These are phyloP conservation scores for Hippophae gyantsensis DNA, from an alignment of 306 rosid species.

Conservation along the genomic window DNA sequence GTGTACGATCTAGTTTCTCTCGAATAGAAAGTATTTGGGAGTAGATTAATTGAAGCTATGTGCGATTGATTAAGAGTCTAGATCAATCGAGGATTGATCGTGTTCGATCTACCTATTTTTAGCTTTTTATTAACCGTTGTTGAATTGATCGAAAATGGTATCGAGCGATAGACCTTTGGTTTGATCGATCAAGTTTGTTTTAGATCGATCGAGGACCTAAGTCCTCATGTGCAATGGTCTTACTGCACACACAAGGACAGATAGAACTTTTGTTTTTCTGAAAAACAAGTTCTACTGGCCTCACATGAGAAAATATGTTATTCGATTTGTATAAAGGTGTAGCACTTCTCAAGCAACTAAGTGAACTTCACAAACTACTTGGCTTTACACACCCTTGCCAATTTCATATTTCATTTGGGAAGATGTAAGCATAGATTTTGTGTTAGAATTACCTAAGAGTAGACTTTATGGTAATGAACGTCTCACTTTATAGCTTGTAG, in stretches of 20 bases:
- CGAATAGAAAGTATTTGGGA: too few species aligned
- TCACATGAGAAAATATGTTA: background rate
- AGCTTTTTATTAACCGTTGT: too few species aligned
- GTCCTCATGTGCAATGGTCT: background rate
- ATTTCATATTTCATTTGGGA: background rate
- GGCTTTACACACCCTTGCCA: background rate
- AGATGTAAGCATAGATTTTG: background rate
- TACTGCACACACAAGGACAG: background rate
- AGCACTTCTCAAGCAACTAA: background rate
- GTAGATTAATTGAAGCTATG: too few species aligned
- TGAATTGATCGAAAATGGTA: too few species aligned
- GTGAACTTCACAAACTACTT: background rate
- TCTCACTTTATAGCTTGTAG: background rate
- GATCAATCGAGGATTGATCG: too few species aligned
- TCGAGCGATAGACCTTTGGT: too few species aligned
- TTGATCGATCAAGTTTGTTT: too few species aligned
- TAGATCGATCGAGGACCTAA: too few species aligned
- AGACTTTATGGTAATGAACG: background rate
- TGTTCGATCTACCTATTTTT: too few species aligned
- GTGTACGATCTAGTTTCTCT: too few species aligned
- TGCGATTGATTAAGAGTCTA: too few species aligned
- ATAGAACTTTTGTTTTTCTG: background rate
- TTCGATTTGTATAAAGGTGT: background rate
- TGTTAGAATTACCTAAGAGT: background rate
- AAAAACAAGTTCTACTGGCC: background rate